Base-by-base conservation (phyloP, 192 early-diverging fungal genomes). In the Coemansia sp. region DNA sequence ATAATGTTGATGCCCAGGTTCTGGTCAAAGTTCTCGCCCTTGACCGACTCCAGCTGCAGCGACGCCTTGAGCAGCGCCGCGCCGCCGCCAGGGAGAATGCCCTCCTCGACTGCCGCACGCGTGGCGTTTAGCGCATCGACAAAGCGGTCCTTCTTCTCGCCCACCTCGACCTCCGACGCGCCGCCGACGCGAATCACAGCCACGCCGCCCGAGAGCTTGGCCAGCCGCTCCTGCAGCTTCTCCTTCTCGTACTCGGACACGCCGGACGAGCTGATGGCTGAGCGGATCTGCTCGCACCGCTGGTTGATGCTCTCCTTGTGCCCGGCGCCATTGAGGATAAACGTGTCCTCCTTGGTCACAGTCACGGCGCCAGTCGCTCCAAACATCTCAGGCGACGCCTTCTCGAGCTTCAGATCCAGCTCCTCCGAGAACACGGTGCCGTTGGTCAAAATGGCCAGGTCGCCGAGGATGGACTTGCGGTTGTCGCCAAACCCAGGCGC, bases 141-240 rank as follows among this genome's bases (percentile, higher is more conserved):
- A 68, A 97, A 95, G 67, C 97, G 86, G 85, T 99, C 98, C 88
- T 99, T 99, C 92, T 98, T 99, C 82, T 99, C 98, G 53, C 96
- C 95, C 27, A 99, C 98, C 83, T 99, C 98, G 56, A 99, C 93
- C 83, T 99, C 98, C 22, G 94, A 96, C 32, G 91, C 71, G 33
- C 98, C 98, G 58, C 98, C 98, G 36, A 99, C 95, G 76, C 93
- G 94, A 76, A 99, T 98, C 65, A 99, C 97, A 53, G 98, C 98
- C 53, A 99, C 98, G 84, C 98, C 98, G 55, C 95, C 95, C 46
- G 89, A 90, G 19, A 99, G 82, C 82, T 98, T 98, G 67, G 98
- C 98, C 72, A 99, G 88, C 66, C 98, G 91, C 83, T 99, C 98
- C 82, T 98, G 94, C 65, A 98, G 85, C 85, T 98, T 99, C 85